A percentile compares a stretch with the other conserved stretches of the same genome.
phyloP scores from a whole-genome alignment of 352 stramenopile species.

The Phytopythium litorale region DNA sequence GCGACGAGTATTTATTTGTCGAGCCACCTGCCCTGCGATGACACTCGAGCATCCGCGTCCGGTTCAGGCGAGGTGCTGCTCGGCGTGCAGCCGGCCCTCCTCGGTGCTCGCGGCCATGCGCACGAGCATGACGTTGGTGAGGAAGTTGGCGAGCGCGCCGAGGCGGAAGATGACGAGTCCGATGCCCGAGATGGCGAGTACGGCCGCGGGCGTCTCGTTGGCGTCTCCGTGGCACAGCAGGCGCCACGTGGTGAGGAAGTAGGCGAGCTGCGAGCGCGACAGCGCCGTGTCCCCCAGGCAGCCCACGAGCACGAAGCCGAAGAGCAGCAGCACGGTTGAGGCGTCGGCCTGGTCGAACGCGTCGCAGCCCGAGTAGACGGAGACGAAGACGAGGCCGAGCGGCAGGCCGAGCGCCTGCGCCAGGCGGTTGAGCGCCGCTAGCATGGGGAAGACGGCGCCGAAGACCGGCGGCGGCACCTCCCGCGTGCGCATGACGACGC shows the following conservation, averaged over 20 bases:
- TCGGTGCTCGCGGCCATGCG: slow-evolving; percentile 49
- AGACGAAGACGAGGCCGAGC: slow-evolving; percentile 43
- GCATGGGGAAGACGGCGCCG: slow-evolving; percentile 51
- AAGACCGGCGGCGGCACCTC: slow-evolving; percentile 52
- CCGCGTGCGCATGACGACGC: slow-evolving; percentile 43
- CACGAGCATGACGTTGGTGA: slow-evolving; percentile 58
- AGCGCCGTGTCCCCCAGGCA: slow-evolving; percentile 50
- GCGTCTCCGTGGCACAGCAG: slow-evolving; percentile 34
- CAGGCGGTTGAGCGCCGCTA: slow-evolving; percentile 48
- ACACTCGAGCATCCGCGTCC: too few species aligned
- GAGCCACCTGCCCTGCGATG: too few species aligned
- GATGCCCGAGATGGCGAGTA: slow-evolving; percentile 37
- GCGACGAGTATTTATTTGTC: not conserved
- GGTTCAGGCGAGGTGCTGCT: slow-evolving; percentile 10
- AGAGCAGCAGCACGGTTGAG: slow-evolving; percentile 35
- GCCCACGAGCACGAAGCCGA: slow-evolving; percentile 36
- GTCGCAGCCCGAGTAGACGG: slow-evolving; percentile 45
- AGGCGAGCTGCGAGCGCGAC: slow-evolving; percentile 33
- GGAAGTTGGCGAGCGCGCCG: slow-evolving; percentile 35
- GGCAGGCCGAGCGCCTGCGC: slow-evolving; percentile 42
- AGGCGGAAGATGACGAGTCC: slow-evolving; percentile 44
- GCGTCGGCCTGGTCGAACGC: slow-evolving; percentile 14
- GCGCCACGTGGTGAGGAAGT: slow-evolving; percentile 53
- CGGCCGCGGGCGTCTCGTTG: slow-evolving; percentile 35
- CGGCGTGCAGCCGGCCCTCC: slow-evolving; percentile 31